phyloP scores from a whole-genome alignment of 768 basidiomycete species.

The Mycena sanguinolenta region DNA sequence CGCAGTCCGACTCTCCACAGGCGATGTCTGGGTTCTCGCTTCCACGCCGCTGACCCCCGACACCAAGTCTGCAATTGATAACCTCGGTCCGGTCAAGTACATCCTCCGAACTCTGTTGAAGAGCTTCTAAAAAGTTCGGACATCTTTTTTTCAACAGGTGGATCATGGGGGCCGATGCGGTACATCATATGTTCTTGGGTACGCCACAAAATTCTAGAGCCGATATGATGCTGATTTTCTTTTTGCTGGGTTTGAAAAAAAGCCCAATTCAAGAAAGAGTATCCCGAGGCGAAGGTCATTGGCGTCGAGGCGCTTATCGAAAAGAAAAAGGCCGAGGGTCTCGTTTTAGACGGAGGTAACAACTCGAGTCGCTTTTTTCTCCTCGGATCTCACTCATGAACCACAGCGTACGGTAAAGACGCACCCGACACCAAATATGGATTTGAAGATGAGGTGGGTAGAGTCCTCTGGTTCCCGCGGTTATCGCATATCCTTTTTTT shows the following conservation, averaged over 20 bases:
- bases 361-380: slow-evolving; percentile 11
- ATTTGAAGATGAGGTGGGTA: slow-evolving; percentile 77
- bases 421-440: slow-evolving; percentile 77
- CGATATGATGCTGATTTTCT: slow-evolving; percentile 2
- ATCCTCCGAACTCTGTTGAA: slow-evolving; percentile 32
- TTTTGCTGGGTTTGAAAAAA: background rate
- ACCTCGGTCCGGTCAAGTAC: slow-evolving; percentile 79
- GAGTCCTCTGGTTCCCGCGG: background rate
- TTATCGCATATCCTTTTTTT: background rate
- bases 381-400: slow-evolving; percentile 10
- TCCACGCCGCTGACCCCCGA: slow-evolving; percentile 78
- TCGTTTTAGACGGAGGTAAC: slow-evolving; percentile 76
- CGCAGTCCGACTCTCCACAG: slow-evolving; percentile 76
- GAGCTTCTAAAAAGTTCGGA: slow-evolving; percentile 22
- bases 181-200: slow-evolving; percentile 74
- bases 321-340: slow-evolving; percentile 64
- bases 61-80: slow-evolving; percentile 72
- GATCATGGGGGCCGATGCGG: slow-evolving; percentile 69
- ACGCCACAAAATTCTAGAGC: background rate
- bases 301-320: slow-evolving; percentile 70
- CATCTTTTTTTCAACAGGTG: slow-evolving; percentile 53
- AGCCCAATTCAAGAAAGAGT: slow-evolving; percentile 78
- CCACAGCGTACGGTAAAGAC: slow-evolving; percentile 71
- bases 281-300: slow-evolving; percentile 78
- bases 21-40: slow-evolving; percentile 86